A percentile compares a stretch with the other conserved stretches of the same genome.
Evolutionary conservation across 2,329 filamentous ascomycete species (phyloP).

Genomic region (Mycogone perniciosa): DNA sequence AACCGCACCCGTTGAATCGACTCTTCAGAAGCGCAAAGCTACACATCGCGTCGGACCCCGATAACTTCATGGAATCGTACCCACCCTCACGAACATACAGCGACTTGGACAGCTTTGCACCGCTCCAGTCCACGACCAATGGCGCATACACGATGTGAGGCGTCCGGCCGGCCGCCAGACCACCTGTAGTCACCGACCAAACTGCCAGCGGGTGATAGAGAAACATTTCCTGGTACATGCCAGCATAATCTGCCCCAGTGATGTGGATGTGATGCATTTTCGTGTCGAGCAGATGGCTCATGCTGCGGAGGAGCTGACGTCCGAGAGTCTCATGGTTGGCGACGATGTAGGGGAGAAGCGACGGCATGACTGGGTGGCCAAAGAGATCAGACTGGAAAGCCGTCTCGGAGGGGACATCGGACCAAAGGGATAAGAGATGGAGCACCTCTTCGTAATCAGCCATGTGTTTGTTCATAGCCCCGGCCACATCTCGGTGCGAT

Average conservation of each 20-base stretch:
- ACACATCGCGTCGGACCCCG: slow-evolving; percentile 5
- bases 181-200: slow-evolving; percentile 4
- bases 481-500: background rate
- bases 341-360: background rate
- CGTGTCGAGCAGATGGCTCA: slow-evolving; percentile 9
- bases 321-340: background rate
- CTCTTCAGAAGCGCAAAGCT: slow-evolving; percentile 9
- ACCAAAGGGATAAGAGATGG: background rate
- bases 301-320: slow-evolving; percentile 2
- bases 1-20: background rate
- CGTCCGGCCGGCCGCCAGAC: slow-evolving; percentile 1
- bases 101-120: slow-evolving; percentile 12
- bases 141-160: slow-evolving; percentile 9
- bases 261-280: slow-evolving; percentile 6
- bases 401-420: background rate
- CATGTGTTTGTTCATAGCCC: background rate
- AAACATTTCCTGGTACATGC: slow-evolving; percentile 9
- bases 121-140: slow-evolving; percentile 10
- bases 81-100: slow-evolving; percentile 8
- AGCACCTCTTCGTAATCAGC: background rate
- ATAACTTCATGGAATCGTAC: slow-evolving; percentile 5
- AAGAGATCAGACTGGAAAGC: background rate
- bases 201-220: slow-evolving; percentile 7
- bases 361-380: background rate
- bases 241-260: slow-evolving; percentile 10